A percentile compares a stretch with the other conserved stretches of the same genome.
These are phyloP conservation scores for Isoetes engelmannii DNA, from an alignment of 83 land plant species.

Conservation along the genomic window DNA sequence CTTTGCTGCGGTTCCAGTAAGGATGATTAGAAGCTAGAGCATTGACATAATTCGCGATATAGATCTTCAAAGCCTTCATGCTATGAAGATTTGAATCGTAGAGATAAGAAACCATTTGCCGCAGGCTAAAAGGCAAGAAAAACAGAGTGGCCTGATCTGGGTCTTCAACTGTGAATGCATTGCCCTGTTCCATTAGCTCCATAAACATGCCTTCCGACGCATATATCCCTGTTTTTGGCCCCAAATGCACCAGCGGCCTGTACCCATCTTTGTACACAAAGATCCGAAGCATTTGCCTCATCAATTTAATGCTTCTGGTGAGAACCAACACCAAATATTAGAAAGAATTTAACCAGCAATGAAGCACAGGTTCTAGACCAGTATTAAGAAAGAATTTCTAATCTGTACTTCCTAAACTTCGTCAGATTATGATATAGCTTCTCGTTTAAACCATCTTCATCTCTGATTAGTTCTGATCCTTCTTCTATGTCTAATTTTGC, in stretches of 20 bases:
- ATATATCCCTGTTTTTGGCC: constrained; percentile 64
- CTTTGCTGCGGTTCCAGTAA: constrained; percentile 24
- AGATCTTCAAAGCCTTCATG: constrained; percentile 20
- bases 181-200: constrained; percentile 49
- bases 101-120: constrained; percentile 24
- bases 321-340: no score
- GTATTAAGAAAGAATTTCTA: no score
- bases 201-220: constrained; percentile 96
- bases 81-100: constrained; percentile 18
- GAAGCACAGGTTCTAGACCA: no score
- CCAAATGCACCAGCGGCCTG: constrained; percentile 54
- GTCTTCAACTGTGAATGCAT: constrained; percentile 18
- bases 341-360: no score
- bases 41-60: constrained; percentile 21
- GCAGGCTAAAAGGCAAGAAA: constrained; percentile 24
- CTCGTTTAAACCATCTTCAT: no score
- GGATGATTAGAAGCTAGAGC: constrained; percentile 22
- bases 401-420: no score
- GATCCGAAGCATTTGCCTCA: constrained; percentile 72
- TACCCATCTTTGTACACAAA: constrained; percentile 69
- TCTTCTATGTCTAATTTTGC: no score
- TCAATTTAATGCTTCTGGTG: constrained; percentile 82
- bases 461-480: no score
- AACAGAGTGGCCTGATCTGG: constrained; percentile 20
- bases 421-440: no score